Conservation (phyloP, 345 rosid genomes). For the Eucalyptus curtisii region DNA sequence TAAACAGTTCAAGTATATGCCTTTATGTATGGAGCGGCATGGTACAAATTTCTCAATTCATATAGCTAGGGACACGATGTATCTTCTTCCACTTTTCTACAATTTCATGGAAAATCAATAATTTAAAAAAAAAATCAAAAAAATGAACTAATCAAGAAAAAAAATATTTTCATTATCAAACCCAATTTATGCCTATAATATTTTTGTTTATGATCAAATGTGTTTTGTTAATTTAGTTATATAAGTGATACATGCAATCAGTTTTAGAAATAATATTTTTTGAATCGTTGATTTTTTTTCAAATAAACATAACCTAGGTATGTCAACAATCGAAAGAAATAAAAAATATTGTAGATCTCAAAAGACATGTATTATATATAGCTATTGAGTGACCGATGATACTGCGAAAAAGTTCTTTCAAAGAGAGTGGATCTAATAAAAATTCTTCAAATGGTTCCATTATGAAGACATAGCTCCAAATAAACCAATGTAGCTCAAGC, state of each 20-base stretch:
- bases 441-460: background rate
- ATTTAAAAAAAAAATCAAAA: background rate
- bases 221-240: background rate
- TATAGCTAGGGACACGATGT: background rate
- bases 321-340: accelerated
- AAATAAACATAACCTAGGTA: background rate
- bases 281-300: accelerated
- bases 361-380: background rate
- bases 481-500: background rate
- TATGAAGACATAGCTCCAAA: background rate
- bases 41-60: background rate
- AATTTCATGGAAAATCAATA: accelerated
- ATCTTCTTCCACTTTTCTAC: background rate
- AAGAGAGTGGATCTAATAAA: background rate
- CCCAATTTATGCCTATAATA: background rate
- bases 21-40: background rate
- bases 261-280: background rate
- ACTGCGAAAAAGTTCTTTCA: accelerated
- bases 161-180: background rate
- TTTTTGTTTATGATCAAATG: accelerated
- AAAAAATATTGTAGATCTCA: background rate
- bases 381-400: accelerated
- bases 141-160: background rate
- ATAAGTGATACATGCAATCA: background rate
- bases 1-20: accelerated